A percentile compares a stretch with the other conserved stretches of the same genome.
Evolutionary conservation across 306 rosid genomes (phyloP).

Genomic region (Ammopiptanthus mongolicus): DNA sequence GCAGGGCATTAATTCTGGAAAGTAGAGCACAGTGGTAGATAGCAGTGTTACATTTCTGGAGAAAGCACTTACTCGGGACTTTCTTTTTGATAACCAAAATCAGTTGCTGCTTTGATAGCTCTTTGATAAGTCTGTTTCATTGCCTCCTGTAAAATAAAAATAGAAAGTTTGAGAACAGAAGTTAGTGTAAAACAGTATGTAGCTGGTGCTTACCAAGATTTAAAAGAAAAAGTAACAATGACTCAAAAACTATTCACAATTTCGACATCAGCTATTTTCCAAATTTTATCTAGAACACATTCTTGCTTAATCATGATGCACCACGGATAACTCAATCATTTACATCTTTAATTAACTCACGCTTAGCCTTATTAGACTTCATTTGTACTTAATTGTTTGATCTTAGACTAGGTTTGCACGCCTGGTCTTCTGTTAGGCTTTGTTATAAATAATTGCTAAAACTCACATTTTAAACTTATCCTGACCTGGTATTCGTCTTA

Average conservation of each 20-base stretch:
- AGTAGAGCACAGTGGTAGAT: neutral
- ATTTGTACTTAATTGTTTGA: too few relatives aligned
- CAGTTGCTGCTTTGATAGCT: conserved; percentile 70
- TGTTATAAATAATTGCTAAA: too few relatives aligned
- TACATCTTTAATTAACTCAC: too few relatives aligned
- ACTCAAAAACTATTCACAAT: neutral
- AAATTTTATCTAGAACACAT: neutral
- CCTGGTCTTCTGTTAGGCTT: too few relatives aligned
- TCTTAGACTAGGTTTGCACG: too few relatives aligned
- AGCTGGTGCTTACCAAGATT: neutral
- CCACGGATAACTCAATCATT: neutral
- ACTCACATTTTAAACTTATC: too few relatives aligned
- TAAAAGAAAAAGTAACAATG: neutral
- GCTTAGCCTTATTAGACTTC: too few relatives aligned
- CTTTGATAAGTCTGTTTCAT: conserved; percentile 88
- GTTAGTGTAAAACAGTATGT: neutral
- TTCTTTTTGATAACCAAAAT: conserved; percentile 76
- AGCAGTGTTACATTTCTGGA: neutral
- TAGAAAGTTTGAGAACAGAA: neutral
- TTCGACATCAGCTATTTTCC: neutral
- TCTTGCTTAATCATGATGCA: neutral
- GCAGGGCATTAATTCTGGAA: neutral
- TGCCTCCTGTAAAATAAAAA: conserved; percentile 55
- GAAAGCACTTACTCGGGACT: conserved; percentile 72
- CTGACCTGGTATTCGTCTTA: too few relatives aligned